Evolutionary conservation across 441 rosid species (phyloP).

Genomic region (Arabidopsis hybrid): DNA sequence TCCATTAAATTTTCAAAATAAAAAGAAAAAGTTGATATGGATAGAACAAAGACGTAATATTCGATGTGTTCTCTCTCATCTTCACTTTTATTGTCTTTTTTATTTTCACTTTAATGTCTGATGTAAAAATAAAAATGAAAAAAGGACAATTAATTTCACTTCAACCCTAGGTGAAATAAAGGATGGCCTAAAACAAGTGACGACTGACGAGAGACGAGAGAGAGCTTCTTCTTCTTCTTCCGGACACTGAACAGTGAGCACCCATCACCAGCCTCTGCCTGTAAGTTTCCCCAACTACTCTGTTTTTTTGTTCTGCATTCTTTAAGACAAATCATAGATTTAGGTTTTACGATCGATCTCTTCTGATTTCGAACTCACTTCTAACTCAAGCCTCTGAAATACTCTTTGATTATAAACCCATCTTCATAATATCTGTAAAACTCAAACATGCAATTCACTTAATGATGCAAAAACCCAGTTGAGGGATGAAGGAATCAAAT

Average conservation of each 20-base stretch:
- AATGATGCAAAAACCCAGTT: not conserved
- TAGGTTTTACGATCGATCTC: slow-evolving; percentile 19
- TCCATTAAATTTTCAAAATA: not conserved
- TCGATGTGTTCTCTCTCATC: slow-evolving; percentile 6
- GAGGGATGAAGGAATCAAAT: not conserved
- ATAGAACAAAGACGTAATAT: slow-evolving; percentile 3
- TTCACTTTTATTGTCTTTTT: not conserved
- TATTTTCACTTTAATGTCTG: not conserved
- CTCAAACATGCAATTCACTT: slow-evolving; percentile 34
- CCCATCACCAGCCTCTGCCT: slow-evolving; percentile 19
- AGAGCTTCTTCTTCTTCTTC: slow-evolving; percentile 13
- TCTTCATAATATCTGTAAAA: slow-evolving; percentile 5
- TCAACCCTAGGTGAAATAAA: slow-evolving; percentile 12
- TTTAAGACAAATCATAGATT: not conserved
- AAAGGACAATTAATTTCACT: too few relatives aligned
- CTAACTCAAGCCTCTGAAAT: not conserved
- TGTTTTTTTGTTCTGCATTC: slow-evolving; percentile 11
- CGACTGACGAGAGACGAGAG: not conserved
- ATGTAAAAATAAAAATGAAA: not conserved
- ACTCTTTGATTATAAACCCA: not conserved
- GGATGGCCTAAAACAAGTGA: not conserved
- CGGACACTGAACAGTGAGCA: slow-evolving; percentile 23
- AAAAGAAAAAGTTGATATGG: not conserved
- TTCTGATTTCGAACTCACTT: not conserved
- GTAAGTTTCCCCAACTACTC: slow-evolving; percentile 19